These are phyloP conservation scores for Parastagonospora avenae DNA, from an alignment of 2,329 filamentous ascomycete species.

Conservation along the genomic window DNA sequence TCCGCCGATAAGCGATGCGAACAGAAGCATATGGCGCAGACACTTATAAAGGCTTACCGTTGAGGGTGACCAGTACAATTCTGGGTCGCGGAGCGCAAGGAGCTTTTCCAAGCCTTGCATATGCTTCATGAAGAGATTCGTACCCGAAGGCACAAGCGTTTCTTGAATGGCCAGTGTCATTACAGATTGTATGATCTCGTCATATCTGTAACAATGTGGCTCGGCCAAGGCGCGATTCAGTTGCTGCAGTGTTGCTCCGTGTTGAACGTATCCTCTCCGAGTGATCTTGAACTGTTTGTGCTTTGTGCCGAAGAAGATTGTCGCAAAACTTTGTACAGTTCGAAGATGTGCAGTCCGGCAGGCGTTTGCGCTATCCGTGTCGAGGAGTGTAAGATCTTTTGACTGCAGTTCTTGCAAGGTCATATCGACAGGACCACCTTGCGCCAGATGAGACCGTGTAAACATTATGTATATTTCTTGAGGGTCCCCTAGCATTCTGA, in stretches of 20 bases:
- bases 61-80: constrained; percentile 9
- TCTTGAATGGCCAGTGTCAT: constrained; percentile 34
- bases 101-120: constrained; percentile 35
- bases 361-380: background rate
- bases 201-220: constrained; percentile 20
- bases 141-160: constrained; percentile 28
- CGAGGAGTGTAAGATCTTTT: constrained; percentile 17
- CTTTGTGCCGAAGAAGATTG: constrained; percentile 31
- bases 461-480: constrained; percentile 35
- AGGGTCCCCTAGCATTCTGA: constrained; percentile 12
- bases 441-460: constrained; percentile 20
- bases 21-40: constrained; percentile 29
- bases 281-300: constrained; percentile 21
- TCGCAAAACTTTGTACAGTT: constrained; percentile 31
- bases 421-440: constrained; percentile 28
- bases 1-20: constrained; percentile 23
- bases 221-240: constrained; percentile 30
- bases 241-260: constrained; percentile 29
- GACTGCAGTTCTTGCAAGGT: constrained; percentile 20
- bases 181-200: constrained; percentile 35
- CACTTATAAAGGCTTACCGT: constrained; percentile 27
- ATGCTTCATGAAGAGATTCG: constrained; percentile 31
- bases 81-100: constrained; percentile 28
- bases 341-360: constrained; percentile 12
- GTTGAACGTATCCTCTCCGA: constrained; percentile 23